A percentile compares a stretch with the other conserved stretches of the same genome.
Evolutionary conservation across 1,139 yeast genomes (phyloP).

Genomic region (Candida frijolesensis): DNA sequence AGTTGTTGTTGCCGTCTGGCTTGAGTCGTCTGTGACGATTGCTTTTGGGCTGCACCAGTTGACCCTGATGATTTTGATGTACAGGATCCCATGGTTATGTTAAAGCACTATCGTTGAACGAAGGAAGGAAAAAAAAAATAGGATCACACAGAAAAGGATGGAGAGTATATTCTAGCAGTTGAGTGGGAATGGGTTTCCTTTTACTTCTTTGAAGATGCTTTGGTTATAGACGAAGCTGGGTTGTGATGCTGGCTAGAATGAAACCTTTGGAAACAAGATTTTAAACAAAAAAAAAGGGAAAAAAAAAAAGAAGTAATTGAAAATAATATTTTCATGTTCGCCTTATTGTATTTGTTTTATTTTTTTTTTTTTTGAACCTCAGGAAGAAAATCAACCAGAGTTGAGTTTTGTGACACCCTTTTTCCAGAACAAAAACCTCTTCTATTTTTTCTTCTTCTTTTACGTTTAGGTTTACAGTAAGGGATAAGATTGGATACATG

Average conservation of each 20-base stretch:
- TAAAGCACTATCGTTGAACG: not conserved
- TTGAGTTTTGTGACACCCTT: not conserved
- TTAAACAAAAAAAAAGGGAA: not conserved
- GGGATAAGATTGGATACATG: too few species aligned
- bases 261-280: not conserved
- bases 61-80: constrained; percentile 15
- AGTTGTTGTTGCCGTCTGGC: constrained; percentile 17
- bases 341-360: not conserved
- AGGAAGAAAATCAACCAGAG: not conserved
- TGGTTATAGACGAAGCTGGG: not conserved
- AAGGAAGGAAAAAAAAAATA: not conserved
- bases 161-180: not conserved
- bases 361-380: not conserved
- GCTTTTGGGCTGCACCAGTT: constrained; percentile 4
- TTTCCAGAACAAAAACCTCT: not conserved
- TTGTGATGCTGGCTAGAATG: not conserved
- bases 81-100: constrained; percentile 18
- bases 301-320: not conserved
- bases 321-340: not conserved
- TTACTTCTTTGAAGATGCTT: not conserved
- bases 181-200: not conserved
- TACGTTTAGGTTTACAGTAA: not conserved
- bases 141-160: not conserved
- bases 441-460: not conserved
- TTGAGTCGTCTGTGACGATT: constrained; percentile 10